Percentiles rank a stretch among this genome's conserved stretches.
Evolutionary conservation across 2,329 filamentous ascomycete genomes (phyloP).

Genomic region (Apiospora malaysiana): DNA sequence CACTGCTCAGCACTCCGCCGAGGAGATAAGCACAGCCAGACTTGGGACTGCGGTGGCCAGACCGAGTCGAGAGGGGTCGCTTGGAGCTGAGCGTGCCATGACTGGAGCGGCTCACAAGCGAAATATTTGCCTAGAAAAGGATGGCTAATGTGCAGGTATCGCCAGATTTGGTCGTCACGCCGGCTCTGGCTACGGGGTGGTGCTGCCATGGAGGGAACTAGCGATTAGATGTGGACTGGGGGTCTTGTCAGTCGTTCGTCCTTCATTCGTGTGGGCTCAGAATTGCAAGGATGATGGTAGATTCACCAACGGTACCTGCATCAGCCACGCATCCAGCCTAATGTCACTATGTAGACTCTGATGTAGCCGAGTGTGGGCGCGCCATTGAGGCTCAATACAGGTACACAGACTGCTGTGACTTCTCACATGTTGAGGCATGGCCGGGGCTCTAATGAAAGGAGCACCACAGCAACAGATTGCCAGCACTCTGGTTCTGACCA

Average conservation of each 20-base stretch:
- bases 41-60: background rate
- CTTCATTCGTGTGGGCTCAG: too few species aligned
- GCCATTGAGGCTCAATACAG: background rate
- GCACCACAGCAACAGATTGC: background rate
- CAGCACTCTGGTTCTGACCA: background rate
- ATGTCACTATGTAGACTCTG: background rate
- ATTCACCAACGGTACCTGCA: background rate
- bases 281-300: background rate
- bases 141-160: conserved; percentile 7
- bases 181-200: background rate
- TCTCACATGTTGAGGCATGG: background rate
- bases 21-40: background rate
- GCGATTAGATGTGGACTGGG: background rate
- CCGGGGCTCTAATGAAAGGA: background rate
- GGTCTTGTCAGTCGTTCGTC: too few species aligned
- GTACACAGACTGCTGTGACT: background rate
- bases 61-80: conserved; percentile 2
- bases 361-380: background rate
- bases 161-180: conserved; percentile 9
- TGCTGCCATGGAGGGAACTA: background rate
- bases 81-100: background rate
- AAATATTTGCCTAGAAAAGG: background rate
- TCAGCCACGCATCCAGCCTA: background rate
- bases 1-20: background rate
- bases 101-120: background rate